Conservation (phyloP, 1,284 basidiomycete genomes). For the Xanthoconium separans region DNA sequence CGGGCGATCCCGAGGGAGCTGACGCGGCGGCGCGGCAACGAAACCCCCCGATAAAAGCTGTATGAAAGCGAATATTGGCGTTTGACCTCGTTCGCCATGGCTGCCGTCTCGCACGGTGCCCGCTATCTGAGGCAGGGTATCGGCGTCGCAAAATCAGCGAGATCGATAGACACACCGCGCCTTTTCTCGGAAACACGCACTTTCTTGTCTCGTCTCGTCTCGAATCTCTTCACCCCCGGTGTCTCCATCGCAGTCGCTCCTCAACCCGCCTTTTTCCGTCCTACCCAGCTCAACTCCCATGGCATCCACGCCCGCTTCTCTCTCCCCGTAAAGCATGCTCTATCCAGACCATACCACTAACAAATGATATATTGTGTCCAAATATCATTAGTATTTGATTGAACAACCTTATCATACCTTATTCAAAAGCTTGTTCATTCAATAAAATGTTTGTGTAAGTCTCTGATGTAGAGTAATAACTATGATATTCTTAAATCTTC, state of each 20-base stretch:
- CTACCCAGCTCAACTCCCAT: conserved; percentile 35
- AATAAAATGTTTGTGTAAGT: no score
- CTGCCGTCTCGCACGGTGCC: conserved; percentile 24
- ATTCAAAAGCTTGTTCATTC: no score
- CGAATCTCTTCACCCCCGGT: conserved; percentile 58
- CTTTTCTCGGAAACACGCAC: conserved; percentile 54
- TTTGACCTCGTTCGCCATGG: conserved; percentile 14
- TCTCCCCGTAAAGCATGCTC: conserved; percentile 50
- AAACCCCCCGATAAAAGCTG: background rate
- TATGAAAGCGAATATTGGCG: no score
- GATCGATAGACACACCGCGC: conserved; percentile 30
- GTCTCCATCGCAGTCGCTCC: conserved; percentile 35
- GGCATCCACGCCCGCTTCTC: conserved; percentile 47
- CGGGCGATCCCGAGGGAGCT: no score
- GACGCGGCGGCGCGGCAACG: no score
- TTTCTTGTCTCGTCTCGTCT: conserved; percentile 53
- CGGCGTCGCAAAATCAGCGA: conserved; percentile 3
- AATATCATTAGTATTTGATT: no score
- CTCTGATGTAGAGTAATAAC: no score
- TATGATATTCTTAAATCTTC: no score
- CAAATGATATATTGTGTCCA: no score
- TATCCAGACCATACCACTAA: conserved; percentile 43
- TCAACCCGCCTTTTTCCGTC: conserved; percentile 37
- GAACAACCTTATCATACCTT: no score
- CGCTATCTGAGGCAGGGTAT: conserved; percentile 29